phyloP scores from a whole-genome alignment of 441 rosid genomes.

The Gossypium gossypioides region DNA sequence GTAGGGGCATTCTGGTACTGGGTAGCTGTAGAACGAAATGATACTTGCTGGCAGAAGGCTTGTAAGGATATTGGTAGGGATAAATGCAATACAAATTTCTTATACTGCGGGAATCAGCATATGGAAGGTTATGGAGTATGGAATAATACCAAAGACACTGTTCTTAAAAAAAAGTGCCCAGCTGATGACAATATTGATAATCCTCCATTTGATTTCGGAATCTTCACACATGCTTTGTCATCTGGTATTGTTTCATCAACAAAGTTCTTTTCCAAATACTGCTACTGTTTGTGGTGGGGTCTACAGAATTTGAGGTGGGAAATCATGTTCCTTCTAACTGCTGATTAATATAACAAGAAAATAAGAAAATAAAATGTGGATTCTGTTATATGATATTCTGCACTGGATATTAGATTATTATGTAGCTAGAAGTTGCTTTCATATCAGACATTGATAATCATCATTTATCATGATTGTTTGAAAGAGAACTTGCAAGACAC shows the following conservation, averaged over 20 bases:
- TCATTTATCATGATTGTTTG: neutral
- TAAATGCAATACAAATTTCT: conserved; percentile 36
- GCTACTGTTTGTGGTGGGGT: conserved; percentile 97
- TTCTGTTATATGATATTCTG: neutral
- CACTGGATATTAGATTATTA: neutral
- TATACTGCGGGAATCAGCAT: conserved; percentile 64
- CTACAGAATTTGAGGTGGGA: conserved; percentile 86
- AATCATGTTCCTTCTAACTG: neutral
- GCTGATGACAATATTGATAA: conserved; percentile 23
- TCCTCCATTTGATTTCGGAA: conserved; percentile 71
- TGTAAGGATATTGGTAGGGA: conserved; percentile 19
- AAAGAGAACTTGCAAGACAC: neutral
- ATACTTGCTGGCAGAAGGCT: conserved; percentile 62
- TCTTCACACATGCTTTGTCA: conserved; percentile 51
- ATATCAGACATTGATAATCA: neutral
- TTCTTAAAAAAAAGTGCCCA: conserved; percentile 36
- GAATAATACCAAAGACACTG: conserved; percentile 21
- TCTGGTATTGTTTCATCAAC: conserved; percentile 63
- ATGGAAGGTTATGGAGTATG: conserved; percentile 42
- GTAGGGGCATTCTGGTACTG: conserved; percentile 95
- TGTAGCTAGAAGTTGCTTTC: neutral
- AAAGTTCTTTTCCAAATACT: conserved; percentile 65
- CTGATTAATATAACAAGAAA: neutral
- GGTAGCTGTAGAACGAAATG: conserved; percentile 74
- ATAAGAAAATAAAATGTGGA: neutral